A percentile compares a stretch with the other conserved stretches of the same genome.
Evolutionary conservation across 768 basidiomycete genomes (phyloP).

Genomic region (Leccinellum rugosiceps): DNA sequence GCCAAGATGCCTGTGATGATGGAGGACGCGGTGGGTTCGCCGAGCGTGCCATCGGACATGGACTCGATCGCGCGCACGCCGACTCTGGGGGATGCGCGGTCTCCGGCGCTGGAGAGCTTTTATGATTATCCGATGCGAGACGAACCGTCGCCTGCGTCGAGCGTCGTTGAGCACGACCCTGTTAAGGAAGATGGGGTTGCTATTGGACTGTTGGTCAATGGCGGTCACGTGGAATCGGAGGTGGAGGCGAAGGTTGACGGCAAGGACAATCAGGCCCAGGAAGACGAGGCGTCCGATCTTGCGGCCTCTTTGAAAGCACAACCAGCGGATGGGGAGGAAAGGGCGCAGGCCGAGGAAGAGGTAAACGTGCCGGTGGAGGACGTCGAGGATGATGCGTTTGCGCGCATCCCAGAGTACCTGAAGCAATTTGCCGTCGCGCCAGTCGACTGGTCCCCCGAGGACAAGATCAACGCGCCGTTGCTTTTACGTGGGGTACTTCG

Average conservation of each 20-base stretch:
- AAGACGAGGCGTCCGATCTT: not conserved
- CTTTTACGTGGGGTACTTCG: slow-evolving; percentile 85
- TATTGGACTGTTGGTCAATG: not conserved
- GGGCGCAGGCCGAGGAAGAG: not conserved
- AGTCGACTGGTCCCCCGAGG: slow-evolving; percentile 61
- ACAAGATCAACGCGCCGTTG: slow-evolving; percentile 59
- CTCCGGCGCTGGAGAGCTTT: slow-evolving; percentile 24
- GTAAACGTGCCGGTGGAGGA: slow-evolving; percentile 35
- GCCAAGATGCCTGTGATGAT: not conserved
- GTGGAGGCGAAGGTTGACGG: not conserved
- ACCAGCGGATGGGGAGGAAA: not conserved
- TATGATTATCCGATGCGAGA: slow-evolving; percentile 23
- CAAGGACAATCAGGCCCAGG: not conserved
- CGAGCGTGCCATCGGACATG: slow-evolving; percentile 27
- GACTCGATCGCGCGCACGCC: slow-evolving; percentile 25
- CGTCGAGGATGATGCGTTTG: slow-evolving; percentile 33
- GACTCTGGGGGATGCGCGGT: slow-evolving; percentile 15
- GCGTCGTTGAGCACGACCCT: slow-evolving; percentile 22
- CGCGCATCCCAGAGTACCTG: slow-evolving; percentile 51
- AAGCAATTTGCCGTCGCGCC: slow-evolving; percentile 69
- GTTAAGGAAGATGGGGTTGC: slow-evolving; percentile 11
- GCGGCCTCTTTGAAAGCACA: slow-evolving; percentile 4
- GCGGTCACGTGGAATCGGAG: not conserved
- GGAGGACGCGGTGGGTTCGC: slow-evolving; percentile 18
- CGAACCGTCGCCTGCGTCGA: slow-evolving; percentile 29